Conservation (phyloP, 2,329 filamentous ascomycete genomes). For the Fusarium beomiforme region DNA sequence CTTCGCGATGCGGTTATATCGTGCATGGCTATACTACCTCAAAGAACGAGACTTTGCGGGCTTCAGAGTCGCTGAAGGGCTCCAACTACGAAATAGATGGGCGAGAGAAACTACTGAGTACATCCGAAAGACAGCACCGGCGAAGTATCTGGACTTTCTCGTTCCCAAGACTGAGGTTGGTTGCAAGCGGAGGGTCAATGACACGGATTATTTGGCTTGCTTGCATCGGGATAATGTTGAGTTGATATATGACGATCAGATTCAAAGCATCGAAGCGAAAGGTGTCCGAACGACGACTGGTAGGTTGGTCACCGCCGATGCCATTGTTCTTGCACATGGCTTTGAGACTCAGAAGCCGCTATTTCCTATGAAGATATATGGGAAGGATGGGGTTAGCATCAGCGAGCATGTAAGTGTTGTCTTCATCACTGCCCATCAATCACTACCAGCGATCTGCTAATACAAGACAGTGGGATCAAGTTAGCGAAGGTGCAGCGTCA, state of each 20-base stretch:
- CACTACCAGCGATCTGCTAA: slow-evolving; percentile 15
- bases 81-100: slow-evolving; percentile 28
- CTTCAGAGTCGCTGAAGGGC: slow-evolving; percentile 29
- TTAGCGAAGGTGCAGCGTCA: slow-evolving; percentile 39
- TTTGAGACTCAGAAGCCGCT: slow-evolving; percentile 59
- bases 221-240: slow-evolving; percentile 46
- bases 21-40: slow-evolving; percentile 33
- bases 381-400: slow-evolving; percentile 51
- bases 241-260: slow-evolving; percentile 37
- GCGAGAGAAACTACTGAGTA: slow-evolving; percentile 36
- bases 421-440: fast-evolving
- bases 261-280: slow-evolving; percentile 18
- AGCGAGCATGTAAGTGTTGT: slow-evolving; percentile 52
- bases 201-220: slow-evolving; percentile 46
- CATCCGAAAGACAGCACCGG: slow-evolving; percentile 40
- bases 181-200: slow-evolving; percentile 50
- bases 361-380: slow-evolving; percentile 57
- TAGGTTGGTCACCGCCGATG: slow-evolving; percentile 38
- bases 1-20: slow-evolving; percentile 31
- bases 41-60: slow-evolving; percentile 38
- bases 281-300: slow-evolving; percentile 33
- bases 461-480: slow-evolving; percentile 41
- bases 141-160: slow-evolving; percentile 44
- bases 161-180: slow-evolving; percentile 48
- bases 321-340: slow-evolving; percentile 59